These are phyloP conservation scores for Fusarium incarnatum DNA, from an alignment of 2,329 filamentous ascomycete species.

Conservation along the genomic window DNA sequence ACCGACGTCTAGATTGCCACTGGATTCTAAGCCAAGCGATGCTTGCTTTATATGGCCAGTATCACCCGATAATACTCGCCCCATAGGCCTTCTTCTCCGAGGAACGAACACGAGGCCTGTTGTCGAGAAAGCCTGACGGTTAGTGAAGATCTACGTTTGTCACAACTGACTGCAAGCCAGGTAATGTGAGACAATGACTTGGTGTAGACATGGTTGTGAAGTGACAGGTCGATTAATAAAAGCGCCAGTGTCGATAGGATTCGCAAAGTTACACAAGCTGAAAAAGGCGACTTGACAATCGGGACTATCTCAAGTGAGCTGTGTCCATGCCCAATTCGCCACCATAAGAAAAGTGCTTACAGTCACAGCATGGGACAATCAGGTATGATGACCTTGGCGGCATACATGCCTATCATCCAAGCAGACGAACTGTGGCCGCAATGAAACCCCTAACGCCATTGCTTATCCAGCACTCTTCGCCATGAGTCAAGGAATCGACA, in stretches of 20 bases:
- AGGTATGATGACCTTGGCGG: not conserved
- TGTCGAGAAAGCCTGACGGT: not conserved
- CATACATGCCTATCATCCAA: not conserved
- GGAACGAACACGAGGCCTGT: not conserved
- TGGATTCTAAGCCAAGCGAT: not conserved
- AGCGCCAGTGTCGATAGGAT: not conserved
- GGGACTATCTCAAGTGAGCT: not conserved
- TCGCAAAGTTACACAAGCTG: slow-evolving; percentile 1
- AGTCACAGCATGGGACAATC: not conserved
- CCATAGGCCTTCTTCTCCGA: not conserved
- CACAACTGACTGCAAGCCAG: not conserved
- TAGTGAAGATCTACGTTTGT: not conserved
- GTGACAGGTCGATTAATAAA: not conserved
- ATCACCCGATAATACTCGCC: not conserved
- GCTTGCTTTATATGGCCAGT: not conserved
- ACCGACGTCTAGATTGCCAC: not conserved
- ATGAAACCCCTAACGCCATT: slow-evolving; percentile 88
- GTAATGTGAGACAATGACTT: not conserved
- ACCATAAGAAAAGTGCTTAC: not conserved
- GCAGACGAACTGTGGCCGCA: slow-evolving; percentile 56
- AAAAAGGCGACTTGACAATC: not conserved
- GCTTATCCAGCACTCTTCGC: slow-evolving; percentile 88
- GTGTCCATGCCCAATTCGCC: slow-evolving; percentile 19
- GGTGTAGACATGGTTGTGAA: not conserved
- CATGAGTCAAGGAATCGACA: slow-evolving; percentile 71